A percentile compares a stretch with the other conserved stretches of the same genome.
Conservation (phyloP, 176 grass and related monocot species). For the Hordeum vulgare region DNA sequence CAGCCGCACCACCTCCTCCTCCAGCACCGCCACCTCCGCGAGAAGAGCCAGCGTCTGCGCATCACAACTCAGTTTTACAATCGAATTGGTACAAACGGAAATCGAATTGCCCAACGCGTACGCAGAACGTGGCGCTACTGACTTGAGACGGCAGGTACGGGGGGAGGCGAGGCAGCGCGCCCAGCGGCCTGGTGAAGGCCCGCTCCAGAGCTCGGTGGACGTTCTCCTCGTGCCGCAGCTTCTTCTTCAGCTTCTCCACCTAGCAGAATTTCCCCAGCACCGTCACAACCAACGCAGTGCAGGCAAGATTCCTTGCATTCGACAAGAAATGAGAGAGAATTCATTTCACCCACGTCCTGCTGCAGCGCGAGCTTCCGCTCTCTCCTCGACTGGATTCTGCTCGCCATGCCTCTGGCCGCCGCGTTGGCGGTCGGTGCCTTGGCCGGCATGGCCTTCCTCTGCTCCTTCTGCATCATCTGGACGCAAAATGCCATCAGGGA, state of each 20-base stretch:
- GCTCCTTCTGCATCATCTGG: constrained; percentile 72
- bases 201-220: constrained; percentile 92
- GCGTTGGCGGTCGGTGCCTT: constrained; percentile 15
- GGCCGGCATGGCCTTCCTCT: constrained; percentile 45
- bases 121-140: background rate
- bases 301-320: background rate
- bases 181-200: constrained; percentile 90
- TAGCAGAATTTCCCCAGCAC: constrained; percentile 34
- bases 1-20: constrained; percentile 87
- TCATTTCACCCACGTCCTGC: constrained; percentile 62
- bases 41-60: constrained; percentile 80
- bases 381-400: constrained; percentile 62
- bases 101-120: background rate
- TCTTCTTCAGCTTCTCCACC: constrained; percentile 94
- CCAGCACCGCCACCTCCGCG: constrained; percentile 92
- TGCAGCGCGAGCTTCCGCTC: constrained; percentile 85
- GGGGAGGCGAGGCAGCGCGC: constrained; percentile 91
- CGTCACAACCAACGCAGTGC: constrained; percentile 10
- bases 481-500: constrained; percentile 9
- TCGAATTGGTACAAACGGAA: background rate
- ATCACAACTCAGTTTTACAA: background rate
- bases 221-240: constrained; percentile 95
- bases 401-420: constrained; percentile 11
- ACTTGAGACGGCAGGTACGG: constrained; percentile 90
- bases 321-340: background rate